Base-by-base conservation (phyloP, 495 filamentous ascomycete genomes). In the Xanthoparmelia taractica region DNA sequence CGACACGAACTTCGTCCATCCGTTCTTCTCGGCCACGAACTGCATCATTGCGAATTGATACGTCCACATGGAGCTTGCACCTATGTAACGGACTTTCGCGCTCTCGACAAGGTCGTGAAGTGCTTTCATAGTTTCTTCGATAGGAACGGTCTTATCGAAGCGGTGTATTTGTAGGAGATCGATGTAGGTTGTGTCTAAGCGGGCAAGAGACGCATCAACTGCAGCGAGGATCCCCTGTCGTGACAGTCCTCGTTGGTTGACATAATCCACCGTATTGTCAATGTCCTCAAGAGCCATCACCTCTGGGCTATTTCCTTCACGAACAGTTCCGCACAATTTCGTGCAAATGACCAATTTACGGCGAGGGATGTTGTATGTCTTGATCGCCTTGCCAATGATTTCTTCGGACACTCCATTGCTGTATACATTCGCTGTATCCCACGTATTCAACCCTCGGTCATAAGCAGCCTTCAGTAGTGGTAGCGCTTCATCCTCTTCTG, bases 151-250 rank as follows among this genome's bases (percentile, higher is more conserved):
- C 0, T 69, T 65, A 68, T 90, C 87, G 63, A 79, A 82, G n/a
- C 87, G 77, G 65, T 94, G 89, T 64, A 91, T 89, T 71, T 89
- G 85, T 50, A 91, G 78, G 31, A 91, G 72, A 67, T 93, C 89
- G 67, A 91, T 82, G 67, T 91, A 91, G 33, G 75, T 72, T 0
- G 85, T 84, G 27, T 78, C 83, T 2, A 92, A 78, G 10, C 88
- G 79, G 61, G 78, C 67, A n/a, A 91, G 77, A 43, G 82, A 85
- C 18, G 82, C 85, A 60, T 91, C 80, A 41, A 91, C 84, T 25
- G 85, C 82, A 60, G 85, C 83, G 70, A 92, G 85, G 68, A 92
- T 89, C 45, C 83, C 82, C 36, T 79, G 76, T 7, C 86, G 79
- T 34, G 84, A 86, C 17, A 88, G 77, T 60, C 72, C 72, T 31